A percentile compares a stretch with the other conserved stretches of the same genome.
phyloP scores from a whole-genome alignment of 2,329 filamentous ascomycete genomes.

The Ascosphaera pollenicola region DNA sequence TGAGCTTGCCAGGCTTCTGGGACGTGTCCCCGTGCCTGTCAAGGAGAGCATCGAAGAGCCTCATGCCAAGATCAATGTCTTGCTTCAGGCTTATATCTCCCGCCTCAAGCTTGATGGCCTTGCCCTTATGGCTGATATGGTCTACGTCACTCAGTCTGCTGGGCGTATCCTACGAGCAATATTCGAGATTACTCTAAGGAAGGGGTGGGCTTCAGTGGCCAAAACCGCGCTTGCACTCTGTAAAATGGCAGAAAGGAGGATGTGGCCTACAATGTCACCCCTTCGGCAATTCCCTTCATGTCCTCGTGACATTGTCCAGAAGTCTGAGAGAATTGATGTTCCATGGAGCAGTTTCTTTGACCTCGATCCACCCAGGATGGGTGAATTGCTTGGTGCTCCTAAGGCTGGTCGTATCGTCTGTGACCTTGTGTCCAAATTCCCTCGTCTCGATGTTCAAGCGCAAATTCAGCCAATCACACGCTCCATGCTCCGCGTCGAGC shows the following conservation, averaged over 20 bases:
- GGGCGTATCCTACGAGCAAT: conserved; percentile 88
- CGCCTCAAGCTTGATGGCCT: conserved; percentile 82
- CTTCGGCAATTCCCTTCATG: conserved; percentile 73
- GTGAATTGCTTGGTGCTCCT: conserved; percentile 75
- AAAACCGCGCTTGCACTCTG: conserved; percentile 85
- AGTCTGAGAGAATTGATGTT: conserved; percentile 86
- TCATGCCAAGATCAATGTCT: conserved; percentile 93
- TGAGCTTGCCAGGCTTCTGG: conserved; percentile 76
- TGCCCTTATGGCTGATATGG: conserved; percentile 93
- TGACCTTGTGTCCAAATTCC: conserved; percentile 74
- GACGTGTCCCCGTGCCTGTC: conserved; percentile 79
- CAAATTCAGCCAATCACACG: conserved; percentile 88
- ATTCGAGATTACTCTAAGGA: conserved; percentile 93
- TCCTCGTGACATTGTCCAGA: conserved; percentile 66
- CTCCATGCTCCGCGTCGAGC: conserved; percentile 73
- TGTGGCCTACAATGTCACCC: conserved; percentile 99
- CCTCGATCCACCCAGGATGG: conserved; percentile 88
- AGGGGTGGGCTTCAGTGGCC: conserved; percentile 84
- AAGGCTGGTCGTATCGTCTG: conserved; percentile 75
- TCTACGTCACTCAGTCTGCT: conserved; percentile 95
- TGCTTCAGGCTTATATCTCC: conserved; percentile 91
- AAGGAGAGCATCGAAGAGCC: conserved; percentile 96
- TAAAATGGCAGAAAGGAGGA: conserved; percentile 98
- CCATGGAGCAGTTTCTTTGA: conserved; percentile 90
- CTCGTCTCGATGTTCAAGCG: conserved; percentile 75